phyloP scores from a whole-genome alignment of 345 rosid species.

The Pelargonium nanum region DNA sequence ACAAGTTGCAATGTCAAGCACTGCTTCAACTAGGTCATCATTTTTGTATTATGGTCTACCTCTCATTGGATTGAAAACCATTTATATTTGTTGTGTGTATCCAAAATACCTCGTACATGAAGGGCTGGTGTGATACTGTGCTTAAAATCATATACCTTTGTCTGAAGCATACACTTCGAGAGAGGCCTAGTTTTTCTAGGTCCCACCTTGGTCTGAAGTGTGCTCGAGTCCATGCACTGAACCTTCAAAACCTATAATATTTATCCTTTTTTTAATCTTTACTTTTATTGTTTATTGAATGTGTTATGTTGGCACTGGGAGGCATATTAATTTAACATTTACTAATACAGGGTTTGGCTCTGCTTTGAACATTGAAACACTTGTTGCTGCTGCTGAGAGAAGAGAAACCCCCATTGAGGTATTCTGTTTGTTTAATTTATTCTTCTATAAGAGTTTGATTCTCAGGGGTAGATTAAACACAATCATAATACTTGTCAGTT shows the following conservation, averaged over 20 bases:
- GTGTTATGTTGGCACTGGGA: background rate
- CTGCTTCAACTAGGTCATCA: too few species aligned
- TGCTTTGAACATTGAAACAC: slow-evolving; percentile 89
- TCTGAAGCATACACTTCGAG: too few species aligned
- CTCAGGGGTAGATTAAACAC: background rate
- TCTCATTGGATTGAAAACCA: too few species aligned
- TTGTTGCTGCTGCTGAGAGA: slow-evolving; percentile 95
- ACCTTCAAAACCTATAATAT: background rate
- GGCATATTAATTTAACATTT: slow-evolving; percentile 2
- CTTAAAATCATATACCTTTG: too few species aligned
- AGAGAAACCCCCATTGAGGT: slow-evolving; percentile 88
- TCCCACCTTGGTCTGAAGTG: background rate
- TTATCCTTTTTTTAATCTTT: background rate
- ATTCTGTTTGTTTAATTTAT: slow-evolving; percentile 1
- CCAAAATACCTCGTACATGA: too few species aligned
- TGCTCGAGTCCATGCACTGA: background rate
- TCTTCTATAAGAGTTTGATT: background rate
- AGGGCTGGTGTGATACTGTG: too few species aligned
- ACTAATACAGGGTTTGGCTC: slow-evolving; percentile 78
- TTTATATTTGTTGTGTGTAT: too few species aligned
- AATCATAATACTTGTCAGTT: background rate
- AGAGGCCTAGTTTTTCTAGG: background rate
- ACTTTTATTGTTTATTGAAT: slow-evolving; percentile 6
- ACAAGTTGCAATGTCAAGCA: too few species aligned
- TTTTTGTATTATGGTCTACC: too few species aligned